phyloP scores from a whole-genome alignment of 352 stramenopile genomes.

The Phytopythium boreale region DNA sequence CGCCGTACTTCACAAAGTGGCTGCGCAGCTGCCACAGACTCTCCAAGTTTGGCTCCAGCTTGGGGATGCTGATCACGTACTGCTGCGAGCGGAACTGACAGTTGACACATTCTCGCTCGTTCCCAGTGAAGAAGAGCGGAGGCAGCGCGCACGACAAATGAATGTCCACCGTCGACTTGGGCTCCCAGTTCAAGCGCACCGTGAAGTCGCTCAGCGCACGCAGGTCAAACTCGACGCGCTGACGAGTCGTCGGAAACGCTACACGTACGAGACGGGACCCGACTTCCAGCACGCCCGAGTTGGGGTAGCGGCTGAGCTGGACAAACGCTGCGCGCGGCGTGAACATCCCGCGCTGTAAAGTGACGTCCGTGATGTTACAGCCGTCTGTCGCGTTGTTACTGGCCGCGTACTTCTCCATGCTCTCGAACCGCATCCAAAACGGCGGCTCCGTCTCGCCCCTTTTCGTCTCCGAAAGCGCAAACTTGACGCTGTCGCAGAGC shows the following conservation, averaged over 20 bases:
- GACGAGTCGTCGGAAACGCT: constrained; percentile 12
- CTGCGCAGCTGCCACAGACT: constrained; percentile 43
- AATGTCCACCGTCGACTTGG: constrained; percentile 7
- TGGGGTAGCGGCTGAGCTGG: constrained; percentile 19
- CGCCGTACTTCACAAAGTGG: constrained; percentile 42
- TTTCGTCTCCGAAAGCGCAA: constrained; percentile 10
- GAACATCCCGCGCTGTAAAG: constrained; percentile 29
- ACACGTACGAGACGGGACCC: constrained; percentile 16
- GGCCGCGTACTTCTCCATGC: constrained; percentile 21
- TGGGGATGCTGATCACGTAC: constrained; percentile 27
- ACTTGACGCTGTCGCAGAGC: constrained; percentile 31
- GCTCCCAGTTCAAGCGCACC: constrained; percentile 47
- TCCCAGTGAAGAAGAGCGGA: constrained; percentile 31
- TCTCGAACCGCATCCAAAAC: constrained; percentile 56
- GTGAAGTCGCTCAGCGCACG: constrained; percentile 32
- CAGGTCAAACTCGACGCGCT: constrained; percentile 39
- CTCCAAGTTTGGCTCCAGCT: constrained; percentile 9
- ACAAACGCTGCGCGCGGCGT: constrained; percentile 28
- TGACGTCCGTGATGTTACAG: constrained; percentile 20
- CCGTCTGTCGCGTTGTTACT: constrained; percentile 16
- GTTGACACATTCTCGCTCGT: constrained; percentile 24
- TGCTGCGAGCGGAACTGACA: constrained; percentile 39
- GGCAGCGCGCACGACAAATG: constrained; percentile 32
- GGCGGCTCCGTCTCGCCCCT: constrained; percentile 10
- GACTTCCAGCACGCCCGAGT: constrained; percentile 14